Percentiles rank a stretch among this genome's conserved stretches.
These are phyloP conservation scores for Fraxinus velutina DNA, from an alignment of 305 asterid genomes.

Conservation along the genomic window DNA sequence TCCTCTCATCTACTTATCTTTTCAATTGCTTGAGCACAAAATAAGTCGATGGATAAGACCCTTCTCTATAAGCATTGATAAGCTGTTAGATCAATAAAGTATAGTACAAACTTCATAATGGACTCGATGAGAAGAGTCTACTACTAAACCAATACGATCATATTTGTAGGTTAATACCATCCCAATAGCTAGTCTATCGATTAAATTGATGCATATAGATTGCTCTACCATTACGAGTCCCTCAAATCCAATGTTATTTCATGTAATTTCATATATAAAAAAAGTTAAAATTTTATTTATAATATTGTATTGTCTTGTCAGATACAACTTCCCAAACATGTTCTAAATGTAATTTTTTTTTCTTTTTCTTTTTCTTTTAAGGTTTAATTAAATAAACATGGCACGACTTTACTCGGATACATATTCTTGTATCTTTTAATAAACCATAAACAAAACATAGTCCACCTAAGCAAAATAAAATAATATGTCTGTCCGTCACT, in stretches of 20 bases:
- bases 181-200: background rate
- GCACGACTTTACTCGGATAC: background rate
- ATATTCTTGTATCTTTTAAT: background rate
- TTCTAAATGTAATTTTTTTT: background rate
- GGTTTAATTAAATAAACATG: background rate
- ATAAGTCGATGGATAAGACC: background rate
- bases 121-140: background rate
- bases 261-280: background rate
- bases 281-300: background rate
- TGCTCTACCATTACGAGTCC: background rate
- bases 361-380: background rate
- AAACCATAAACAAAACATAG: background rate
- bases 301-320: background rate
- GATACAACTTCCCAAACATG: background rate
- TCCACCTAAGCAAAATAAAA: background rate
- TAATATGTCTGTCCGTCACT: conserved; percentile 11
- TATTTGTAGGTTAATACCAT: background rate
- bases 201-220: background rate
- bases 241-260: background rate
- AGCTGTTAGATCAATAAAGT: background rate
- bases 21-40: background rate
- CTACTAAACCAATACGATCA: background rate
- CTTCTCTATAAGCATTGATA: background rate
- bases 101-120: background rate
- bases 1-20: background rate